Conservation (phyloP, 495 filamentous ascomycete species). For the Tuber calosporum region DNA sequence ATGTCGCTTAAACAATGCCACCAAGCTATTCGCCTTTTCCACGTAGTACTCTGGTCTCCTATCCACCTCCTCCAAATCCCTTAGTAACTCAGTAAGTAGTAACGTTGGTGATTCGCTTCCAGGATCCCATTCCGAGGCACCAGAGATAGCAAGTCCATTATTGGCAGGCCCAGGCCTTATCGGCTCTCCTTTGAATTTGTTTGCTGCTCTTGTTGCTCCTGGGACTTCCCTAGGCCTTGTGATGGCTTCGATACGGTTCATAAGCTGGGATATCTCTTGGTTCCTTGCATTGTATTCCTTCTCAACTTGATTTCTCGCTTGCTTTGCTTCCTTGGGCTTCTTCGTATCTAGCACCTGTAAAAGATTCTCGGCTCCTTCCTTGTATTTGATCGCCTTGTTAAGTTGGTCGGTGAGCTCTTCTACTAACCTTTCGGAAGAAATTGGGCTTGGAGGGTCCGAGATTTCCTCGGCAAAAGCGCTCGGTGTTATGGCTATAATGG, state of each 20-base stretch:
- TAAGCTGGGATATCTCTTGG: slow-evolving; percentile 74
- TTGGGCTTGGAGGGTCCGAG: slow-evolving; percentile 52
- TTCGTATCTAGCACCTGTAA: slow-evolving; percentile 89
- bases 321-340: slow-evolving; percentile 88
- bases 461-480: slow-evolving; percentile 59
- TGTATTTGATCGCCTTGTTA: slow-evolving; percentile 93
- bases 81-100: slow-evolving; percentile 77
- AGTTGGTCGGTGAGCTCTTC: slow-evolving; percentile 76
- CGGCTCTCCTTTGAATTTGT: slow-evolving; percentile 59
- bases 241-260: slow-evolving; percentile 66
- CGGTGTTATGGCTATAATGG: slow-evolving; percentile 52
- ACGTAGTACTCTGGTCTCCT: slow-evolving; percentile 94
- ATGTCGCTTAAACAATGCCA: slow-evolving; percentile 85
- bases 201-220: slow-evolving; percentile 42
- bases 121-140: slow-evolving; percentile 47
- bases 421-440: slow-evolving; percentile 56
- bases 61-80: slow-evolving; percentile 74
- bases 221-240: slow-evolving; percentile 52
- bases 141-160: slow-evolving; percentile 23
- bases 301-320: slow-evolving; percentile 80
- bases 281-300: slow-evolving; percentile 88
- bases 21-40: slow-evolving; percentile 76
- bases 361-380: slow-evolving; percentile 93
- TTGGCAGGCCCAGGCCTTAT: slow-evolving; percentile 55
- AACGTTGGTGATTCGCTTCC: slow-evolving; percentile 78